A percentile compares a stretch with the other conserved stretches of the same genome.
phyloP scores from a whole-genome alignment of 1,284 basidiomycete species.

The Golubevia pallescens region DNA sequence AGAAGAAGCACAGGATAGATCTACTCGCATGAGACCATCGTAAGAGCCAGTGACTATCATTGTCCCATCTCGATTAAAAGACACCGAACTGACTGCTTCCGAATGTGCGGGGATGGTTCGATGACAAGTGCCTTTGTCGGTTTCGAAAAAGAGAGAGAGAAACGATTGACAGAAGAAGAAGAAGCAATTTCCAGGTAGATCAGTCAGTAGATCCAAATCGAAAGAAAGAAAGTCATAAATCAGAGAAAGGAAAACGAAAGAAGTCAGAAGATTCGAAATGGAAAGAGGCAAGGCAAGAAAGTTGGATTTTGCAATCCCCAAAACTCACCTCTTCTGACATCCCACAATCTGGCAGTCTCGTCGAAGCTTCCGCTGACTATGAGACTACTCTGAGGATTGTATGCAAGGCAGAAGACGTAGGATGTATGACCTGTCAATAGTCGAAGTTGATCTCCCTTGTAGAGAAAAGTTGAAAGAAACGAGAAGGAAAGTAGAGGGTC shows the following conservation, averaged over 20 bases:
- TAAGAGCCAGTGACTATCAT: constrained; percentile 91
- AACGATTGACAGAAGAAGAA: too few relatives aligned
- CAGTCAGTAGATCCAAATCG: neutral
- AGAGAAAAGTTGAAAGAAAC: too few relatives aligned
- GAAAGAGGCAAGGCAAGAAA: neutral
- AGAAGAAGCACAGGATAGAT: too few relatives aligned
- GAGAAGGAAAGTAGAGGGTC: too few relatives aligned
- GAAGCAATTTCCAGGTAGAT: neutral
- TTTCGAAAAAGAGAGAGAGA: too few relatives aligned
- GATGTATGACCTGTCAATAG: too few relatives aligned
- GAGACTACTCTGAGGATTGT: constrained; percentile 84
- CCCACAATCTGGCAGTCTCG: constrained; percentile 93
- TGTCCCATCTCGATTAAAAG: constrained; percentile 91
- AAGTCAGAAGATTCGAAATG: too few relatives aligned
- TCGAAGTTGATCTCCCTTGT: too few relatives aligned
- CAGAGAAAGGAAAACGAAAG: too few relatives aligned
- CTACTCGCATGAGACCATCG: constrained; percentile 93
- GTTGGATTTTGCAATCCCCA: neutral
- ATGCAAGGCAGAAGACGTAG: constrained; percentile 90
- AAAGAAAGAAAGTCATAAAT: neutral
- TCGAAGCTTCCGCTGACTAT: constrained; percentile 91
- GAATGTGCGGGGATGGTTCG: constrained; percentile 79
- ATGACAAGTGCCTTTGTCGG: constrained; percentile 42
- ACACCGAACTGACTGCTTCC: constrained; percentile 90
- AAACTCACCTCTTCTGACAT: constrained; percentile 77